Evolutionary conservation across 805 yeast genomes (phyloP), one percentile per base, ranked within the genome.

Genomic region (Pichia sporocuriosa): DNA sequence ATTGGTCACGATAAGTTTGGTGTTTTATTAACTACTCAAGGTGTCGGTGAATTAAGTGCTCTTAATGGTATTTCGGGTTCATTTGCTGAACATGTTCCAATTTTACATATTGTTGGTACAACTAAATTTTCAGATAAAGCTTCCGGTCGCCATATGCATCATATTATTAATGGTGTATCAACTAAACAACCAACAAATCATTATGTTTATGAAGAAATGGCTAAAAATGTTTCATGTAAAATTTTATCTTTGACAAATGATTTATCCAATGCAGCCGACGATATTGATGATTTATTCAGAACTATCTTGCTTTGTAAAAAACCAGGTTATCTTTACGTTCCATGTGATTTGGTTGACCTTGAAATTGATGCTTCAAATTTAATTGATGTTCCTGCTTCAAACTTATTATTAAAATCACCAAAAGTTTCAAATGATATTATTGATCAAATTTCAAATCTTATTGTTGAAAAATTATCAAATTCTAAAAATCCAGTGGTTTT

Each of bases 41-140:
- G 96, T 38, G 96, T 87, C 15, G 96, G 96, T 43, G 96, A 87
- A 59, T 69, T 86, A 47, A 77, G 87, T 44, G 94, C 95, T 2
- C 55, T 86, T 47, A 86, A 86, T 62, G 95, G 94, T 36, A 66
- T 85, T 41, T 70, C 87, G 25, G 95, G 95, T 37, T 76, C 95
- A 0, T 81, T 73, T 65, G 83, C 95, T 26, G 96, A 87, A 63
- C 75, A 70, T 51, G 81, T 81, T 32, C 93, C 93, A 6, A 66
- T 87, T 2, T 66, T 87, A 43, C 95, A 86, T 62, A 79, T 88
- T 49, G 95, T 88, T 15, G 96, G 96, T 30, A 79, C 85, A 45
- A 78, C 87, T 6, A 66, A 75, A n/a, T 59, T 65, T 19, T 37
- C 25, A 9, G 51, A 39, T 15, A 59, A 60, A 31, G 17, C 15